A percentile compares a stretch with the other conserved stretches of the same genome.
phyloP scores from a whole-genome alignment of 2,329 filamentous ascomycete genomes.

The Dactylellina leptospora region DNA sequence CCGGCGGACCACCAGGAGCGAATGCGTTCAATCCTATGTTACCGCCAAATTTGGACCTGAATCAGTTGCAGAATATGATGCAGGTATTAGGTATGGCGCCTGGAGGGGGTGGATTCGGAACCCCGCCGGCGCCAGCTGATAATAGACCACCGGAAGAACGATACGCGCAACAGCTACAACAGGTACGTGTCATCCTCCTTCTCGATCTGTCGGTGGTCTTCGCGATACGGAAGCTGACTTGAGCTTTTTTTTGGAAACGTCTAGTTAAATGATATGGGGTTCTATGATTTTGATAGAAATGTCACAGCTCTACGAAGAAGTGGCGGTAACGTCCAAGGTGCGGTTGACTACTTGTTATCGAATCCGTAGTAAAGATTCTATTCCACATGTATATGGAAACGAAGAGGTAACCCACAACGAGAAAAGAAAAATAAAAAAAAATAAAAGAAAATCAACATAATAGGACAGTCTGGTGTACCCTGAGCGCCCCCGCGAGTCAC shows the following conservation, averaged over 20 bases:
- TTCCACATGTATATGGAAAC: not conserved
- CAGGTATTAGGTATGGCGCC: conserved; percentile 60
- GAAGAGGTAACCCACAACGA: not conserved
- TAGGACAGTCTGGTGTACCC: too few relatives aligned
- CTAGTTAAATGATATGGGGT: conserved; percentile 98
- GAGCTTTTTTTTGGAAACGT: too few relatives aligned
- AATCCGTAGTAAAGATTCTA: conserved; percentile 6
- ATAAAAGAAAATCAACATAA: not conserved
- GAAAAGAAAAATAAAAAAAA: conserved; percentile 7
- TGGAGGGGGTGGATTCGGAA: conserved; percentile 57
- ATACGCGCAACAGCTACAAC: conserved; percentile 83
- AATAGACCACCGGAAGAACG: conserved; percentile 91
- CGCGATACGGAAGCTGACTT: too few relatives aligned
- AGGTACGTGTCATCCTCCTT: conserved; percentile 13
- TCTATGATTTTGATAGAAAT: conserved; percentile 95
- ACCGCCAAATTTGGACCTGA: conserved; percentile 69
- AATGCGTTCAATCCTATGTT: conserved; percentile 65
- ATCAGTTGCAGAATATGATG: conserved; percentile 68
- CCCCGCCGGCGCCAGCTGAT: conserved; percentile 71
- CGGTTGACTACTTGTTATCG: conserved; percentile 75
- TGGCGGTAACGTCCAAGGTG: conserved; percentile 93
- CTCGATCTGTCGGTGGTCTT: too few relatives aligned
- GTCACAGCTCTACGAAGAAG: conserved; percentile 85
- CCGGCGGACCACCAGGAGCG: conserved; percentile 58
- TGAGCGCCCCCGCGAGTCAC: too few relatives aligned